Evolutionary conservation across 2,329 filamentous ascomycete species (phyloP).

Genomic region (Sporothrix schenckii): DNA sequence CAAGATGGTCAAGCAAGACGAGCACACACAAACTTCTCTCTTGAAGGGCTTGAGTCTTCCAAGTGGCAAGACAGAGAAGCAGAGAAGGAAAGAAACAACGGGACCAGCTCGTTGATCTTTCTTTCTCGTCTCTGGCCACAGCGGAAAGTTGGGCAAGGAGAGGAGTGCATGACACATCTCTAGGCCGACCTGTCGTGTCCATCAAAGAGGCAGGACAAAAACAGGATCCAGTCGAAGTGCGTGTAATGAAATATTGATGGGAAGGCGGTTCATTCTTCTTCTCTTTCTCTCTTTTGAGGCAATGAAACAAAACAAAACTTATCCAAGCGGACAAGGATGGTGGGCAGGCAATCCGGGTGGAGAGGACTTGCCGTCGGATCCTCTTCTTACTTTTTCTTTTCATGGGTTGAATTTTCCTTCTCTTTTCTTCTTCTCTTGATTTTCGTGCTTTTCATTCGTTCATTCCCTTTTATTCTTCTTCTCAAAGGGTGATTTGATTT

Average conservation of each 20-base stretch:
- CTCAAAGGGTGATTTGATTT: not conserved
- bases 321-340: not conserved
- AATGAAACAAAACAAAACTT: constrained; percentile 38
- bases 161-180: not conserved
- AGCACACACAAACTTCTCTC: not conserved
- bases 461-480: constrained; percentile 10
- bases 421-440: constrained; percentile 2
- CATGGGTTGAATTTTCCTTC: not conserved
- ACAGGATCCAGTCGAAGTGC: constrained; percentile 19
- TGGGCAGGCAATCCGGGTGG: constrained; percentile 17
- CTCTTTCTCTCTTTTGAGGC: constrained; percentile 15
- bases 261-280: not conserved
- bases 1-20: constrained; percentile 14
- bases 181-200: constrained; percentile 5
- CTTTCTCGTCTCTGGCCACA: constrained; percentile 8
- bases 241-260: constrained; percentile 1
- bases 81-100: not conserved
- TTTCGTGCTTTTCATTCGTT: constrained; percentile 18
- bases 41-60: not conserved
- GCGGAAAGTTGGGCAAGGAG: not conserved
- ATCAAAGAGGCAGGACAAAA: not conserved
- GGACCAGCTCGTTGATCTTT: constrained; percentile 26
- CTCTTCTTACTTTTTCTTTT: constrained; percentile 1
- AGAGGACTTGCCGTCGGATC: constrained; percentile 21
- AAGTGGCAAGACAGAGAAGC: not conserved